Base-by-base conservation (phyloP, 192 early-diverging fungal genomes). In the Podila epigama region DNA sequence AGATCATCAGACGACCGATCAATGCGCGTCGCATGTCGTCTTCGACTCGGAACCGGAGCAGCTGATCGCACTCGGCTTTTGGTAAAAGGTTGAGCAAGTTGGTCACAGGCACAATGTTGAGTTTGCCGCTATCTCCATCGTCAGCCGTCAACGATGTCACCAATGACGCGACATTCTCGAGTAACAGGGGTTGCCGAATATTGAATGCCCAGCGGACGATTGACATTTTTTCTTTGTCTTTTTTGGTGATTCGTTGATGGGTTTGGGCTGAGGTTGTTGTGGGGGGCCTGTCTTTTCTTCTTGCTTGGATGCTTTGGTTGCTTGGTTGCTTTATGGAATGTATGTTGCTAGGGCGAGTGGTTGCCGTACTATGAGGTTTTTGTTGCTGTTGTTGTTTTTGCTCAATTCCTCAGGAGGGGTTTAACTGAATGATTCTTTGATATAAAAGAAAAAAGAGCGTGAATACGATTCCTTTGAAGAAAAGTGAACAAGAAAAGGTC, bases 201-300 rank as follows among this genome's bases (percentile, higher is more conserved):
- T 77, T 67, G 32, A 77, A 77, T 27, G 73, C 73, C 73, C 73
- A 77, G 32, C 66, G 73, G 44, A 48, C 56, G 37, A 68, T 77
- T 32, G 73, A 29, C 73, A 77, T 77, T 33, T 39, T 44, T 20
- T 15, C 16, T 27, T 20, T 42, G n/a, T 13, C n/a, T n/a, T 52
- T 52, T 22, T 15, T 52, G 29, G 13, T 31, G 51, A 32, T 54
- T 54, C 22, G 50, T 22, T 25, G 55, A 57, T 15, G 32, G 16
- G 32, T 32, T 55, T 27, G 16, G 10, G 53, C 20, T 33, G 53
- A 55, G 31, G 53, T 32, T 15, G 13, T 8, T 20, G 53, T 55
- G 53, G 31, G 34, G 20, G 33, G 56, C 5, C 16, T 34, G 33
- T n/a, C n/a, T n/a, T n/a, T n/a, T n/a, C n/a, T n/a, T n/a, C n/a